Evolutionary conservation across 2,329 filamentous ascomycete genomes (phyloP), one percentile per base, ranked within the genome.

Genomic region (Fusarium sp.): DNA sequence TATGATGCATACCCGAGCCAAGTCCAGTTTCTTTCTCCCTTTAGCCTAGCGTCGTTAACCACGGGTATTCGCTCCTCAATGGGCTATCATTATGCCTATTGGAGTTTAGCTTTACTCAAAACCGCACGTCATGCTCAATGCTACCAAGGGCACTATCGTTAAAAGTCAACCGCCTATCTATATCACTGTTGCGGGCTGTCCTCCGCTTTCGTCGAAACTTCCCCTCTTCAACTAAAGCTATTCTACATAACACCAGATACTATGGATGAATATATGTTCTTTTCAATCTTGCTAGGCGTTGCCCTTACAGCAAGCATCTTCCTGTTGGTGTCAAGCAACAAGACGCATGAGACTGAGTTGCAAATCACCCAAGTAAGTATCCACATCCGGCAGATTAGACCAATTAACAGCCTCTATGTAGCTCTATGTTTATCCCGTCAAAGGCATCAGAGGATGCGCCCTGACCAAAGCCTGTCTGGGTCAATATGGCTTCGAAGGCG

Each of bases 371-470:
- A 71, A 37, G 69, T 71, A 23, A 38, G 24, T 11, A 3, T 13
- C 4, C 5, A 10, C 8, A 13, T 2, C 3, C 2, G 3, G 6
- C 11, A 11, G 3, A 2, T 7, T 4, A 15, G 3, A 12, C 12
- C 16, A n/a, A n/a, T 42, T 66, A 8, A 66, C n/a, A 50, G 7
- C 2, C 2, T 4, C 6, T 18, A n/a, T 5, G 1, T 16, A 74
- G 72, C 43, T 74, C n/a, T 66, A 74, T 21, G 70, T 73, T 2
- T 74, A 74, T 16, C 72, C 72, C 2, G 61, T 74, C 20, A 74
- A 74, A 21, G 60, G 71, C 0, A 42, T 74, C 2, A 57, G 72
- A 13, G 72, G 72, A 3, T 73, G 47, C 10, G 26, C 66, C 3
- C 6, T 74, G 6, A 41, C 35, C 0, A 61, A 63, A 43, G 72